A percentile compares a stretch with the other conserved stretches of the same genome.
These are phyloP conservation scores for Epithemia pelagica DNA, from an alignment of 108 stramenopile genomes.

Conservation along the genomic window DNA sequence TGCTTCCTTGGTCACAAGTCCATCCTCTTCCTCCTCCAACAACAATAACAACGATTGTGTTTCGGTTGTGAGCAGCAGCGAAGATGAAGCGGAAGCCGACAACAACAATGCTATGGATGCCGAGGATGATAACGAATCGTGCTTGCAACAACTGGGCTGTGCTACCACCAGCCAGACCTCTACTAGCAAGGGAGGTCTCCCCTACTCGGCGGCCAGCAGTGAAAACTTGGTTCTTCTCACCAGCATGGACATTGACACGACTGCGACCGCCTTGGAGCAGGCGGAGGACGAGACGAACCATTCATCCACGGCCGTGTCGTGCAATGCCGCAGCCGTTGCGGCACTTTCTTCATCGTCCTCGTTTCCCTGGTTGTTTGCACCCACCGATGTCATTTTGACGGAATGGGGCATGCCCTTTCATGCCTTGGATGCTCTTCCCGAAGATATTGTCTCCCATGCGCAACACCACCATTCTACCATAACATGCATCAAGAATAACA, in stretches of 20 bases:
- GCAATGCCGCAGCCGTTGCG: not conserved
- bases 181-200: too few species aligned
- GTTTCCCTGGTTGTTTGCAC: not conserved
- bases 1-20: too few species aligned
- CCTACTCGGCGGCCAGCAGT: not conserved
- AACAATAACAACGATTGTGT: not conserved
- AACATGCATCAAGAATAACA: too few species aligned
- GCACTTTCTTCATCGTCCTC: too few species aligned
- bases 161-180: too few species aligned
- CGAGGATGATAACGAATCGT: too few species aligned
- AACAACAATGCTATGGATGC: too few species aligned
- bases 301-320: too few species aligned
- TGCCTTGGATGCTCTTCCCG: not conserved
- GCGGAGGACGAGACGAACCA: too few species aligned
- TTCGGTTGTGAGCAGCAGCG: not conserved
- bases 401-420: constrained; percentile 6
- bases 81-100: too few species aligned
- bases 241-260: not conserved
- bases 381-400: not conserved
- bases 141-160: not conserved
- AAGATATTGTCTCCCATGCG: not conserved
- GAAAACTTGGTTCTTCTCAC: not conserved
- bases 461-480: too few species aligned
- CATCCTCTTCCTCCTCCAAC: not conserved
- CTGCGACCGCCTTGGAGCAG: not conserved